Evolutionary conservation across 2,329 filamentous ascomycete species (phyloP).

Genomic region (Hypomyces rosellus): DNA sequence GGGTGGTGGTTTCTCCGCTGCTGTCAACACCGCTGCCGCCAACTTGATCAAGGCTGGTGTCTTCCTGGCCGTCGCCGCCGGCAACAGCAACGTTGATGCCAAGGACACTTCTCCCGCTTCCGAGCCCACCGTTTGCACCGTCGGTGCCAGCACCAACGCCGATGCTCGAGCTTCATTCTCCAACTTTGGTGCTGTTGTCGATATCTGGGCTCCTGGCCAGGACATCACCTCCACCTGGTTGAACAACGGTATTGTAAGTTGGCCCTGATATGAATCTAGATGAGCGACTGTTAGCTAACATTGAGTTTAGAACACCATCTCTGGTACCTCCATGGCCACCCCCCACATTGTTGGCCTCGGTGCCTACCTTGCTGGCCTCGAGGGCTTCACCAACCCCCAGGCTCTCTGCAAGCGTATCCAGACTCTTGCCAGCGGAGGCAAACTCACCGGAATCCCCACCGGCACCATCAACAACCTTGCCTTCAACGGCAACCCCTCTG

Average conservation of each 20-base stretch:
- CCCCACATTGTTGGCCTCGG: conserved; percentile 38
- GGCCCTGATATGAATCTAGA: background rate
- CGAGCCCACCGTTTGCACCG: conserved; percentile 43
- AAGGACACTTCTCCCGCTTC: conserved; percentile 41
- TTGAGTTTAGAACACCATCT: conserved; percentile 29
- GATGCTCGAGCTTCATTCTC: conserved; percentile 42
- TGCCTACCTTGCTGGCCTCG: conserved; percentile 41
- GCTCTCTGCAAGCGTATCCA: conserved; percentile 22
- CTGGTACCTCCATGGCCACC: conserved; percentile 40
- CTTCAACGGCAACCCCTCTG: conserved; percentile 34
- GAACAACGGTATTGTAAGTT: conserved; percentile 26
- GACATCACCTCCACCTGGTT: conserved; percentile 43
- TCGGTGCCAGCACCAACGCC: conserved; percentile 39
- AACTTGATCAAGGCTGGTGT: conserved; percentile 40
- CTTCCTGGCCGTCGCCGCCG: conserved; percentile 51
- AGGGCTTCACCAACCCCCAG: conserved; percentile 15
- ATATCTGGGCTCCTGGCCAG: conserved; percentile 46
- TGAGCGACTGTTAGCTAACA: no score
- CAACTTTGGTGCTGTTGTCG: conserved; percentile 45
- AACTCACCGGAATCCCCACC: conserved; percentile 24
- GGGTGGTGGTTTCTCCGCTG: conserved; percentile 38
- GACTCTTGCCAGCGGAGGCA: conserved; percentile 29
- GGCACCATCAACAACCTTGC: conserved; percentile 37
- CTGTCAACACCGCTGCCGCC: conserved; percentile 46
- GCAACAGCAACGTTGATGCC: conserved; percentile 43